Evolutionary conservation across 1,284 basidiomycete genomes (phyloP).

Genomic region (Quambalaria eucalypti): DNA sequence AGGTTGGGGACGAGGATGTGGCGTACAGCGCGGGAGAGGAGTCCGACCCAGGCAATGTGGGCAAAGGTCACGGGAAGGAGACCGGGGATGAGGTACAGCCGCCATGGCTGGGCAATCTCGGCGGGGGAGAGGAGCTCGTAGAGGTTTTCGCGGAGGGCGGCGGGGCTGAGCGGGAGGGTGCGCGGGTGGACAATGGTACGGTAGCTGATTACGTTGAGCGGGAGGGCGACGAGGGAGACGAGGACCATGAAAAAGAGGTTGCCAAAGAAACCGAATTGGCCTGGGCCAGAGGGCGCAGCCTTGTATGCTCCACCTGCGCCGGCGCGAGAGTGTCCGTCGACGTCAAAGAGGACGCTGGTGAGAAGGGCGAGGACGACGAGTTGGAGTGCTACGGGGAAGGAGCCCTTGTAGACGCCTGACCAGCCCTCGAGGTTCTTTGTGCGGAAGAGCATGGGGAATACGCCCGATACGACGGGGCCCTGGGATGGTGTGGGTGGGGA

Average conservation of each 20-base stretch:
- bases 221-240: slow-evolving; percentile 6
- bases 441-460: slow-evolving; percentile 33
- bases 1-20: slow-evolving; percentile 31
- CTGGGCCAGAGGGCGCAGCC: slow-evolving; percentile 29
- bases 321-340: slow-evolving; percentile 6
- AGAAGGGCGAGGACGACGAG: slow-evolving; percentile 15
- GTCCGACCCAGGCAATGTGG: slow-evolving; percentile 33
- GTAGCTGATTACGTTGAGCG: slow-evolving; percentile 22
- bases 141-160: slow-evolving; percentile 15
- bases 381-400: slow-evolving; percentile 9
- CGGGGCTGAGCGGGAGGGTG: slow-evolving; percentile 19
- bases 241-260: slow-evolving; percentile 35
- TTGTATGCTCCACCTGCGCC: slow-evolving; percentile 28
- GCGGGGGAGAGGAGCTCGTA: slow-evolving; percentile 30
- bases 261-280: slow-evolving; percentile 30
- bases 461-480: slow-evolving; percentile 36
- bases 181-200: slow-evolving; percentile 40
- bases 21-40: slow-evolving; percentile 26
- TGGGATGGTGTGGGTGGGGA: not conserved
- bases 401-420: slow-evolving; percentile 39
- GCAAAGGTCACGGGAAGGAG: slow-evolving; percentile 25
- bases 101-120: slow-evolving; percentile 39
- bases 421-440: slow-evolving; percentile 41
- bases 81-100: slow-evolving; percentile 35
- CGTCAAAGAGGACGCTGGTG: slow-evolving; percentile 29